These are phyloP conservation scores for Coemansia sp. DNA, from an alignment of 192 early-diverging fungal species.

Conservation along the genomic window DNA sequence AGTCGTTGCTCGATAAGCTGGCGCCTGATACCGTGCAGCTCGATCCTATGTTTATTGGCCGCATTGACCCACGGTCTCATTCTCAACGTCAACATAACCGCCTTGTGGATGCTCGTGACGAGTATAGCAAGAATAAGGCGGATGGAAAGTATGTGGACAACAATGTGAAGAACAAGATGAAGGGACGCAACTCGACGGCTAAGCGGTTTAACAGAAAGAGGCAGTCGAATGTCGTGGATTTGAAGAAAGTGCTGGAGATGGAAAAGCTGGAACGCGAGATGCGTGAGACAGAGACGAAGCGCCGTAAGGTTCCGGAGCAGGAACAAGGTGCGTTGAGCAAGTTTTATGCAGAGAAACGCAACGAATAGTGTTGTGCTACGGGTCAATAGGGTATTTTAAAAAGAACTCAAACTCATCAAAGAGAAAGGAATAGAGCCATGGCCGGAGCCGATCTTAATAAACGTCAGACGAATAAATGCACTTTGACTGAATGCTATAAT, in stretches of 20 bases:
- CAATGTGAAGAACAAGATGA: slow-evolving; percentile 42
- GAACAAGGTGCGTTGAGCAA: slow-evolving; percentile 40
- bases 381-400: too few species aligned
- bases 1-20: slow-evolving; percentile 85
- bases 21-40: slow-evolving; percentile 91
- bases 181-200: slow-evolving; percentile 62
- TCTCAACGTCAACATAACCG: slow-evolving; percentile 16
- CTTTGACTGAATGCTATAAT: too few species aligned
- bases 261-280: slow-evolving; percentile 32
- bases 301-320: slow-evolving; percentile 29
- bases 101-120: slow-evolving; percentile 6
- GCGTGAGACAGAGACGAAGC: slow-evolving; percentile 17
- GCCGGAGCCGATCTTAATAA: too few species aligned
- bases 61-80: slow-evolving; percentile 65
- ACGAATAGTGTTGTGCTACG: background rate
- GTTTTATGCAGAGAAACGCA: slow-evolving; percentile 44
- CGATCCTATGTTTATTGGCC: slow-evolving; percentile 79
- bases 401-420: background rate
- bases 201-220: slow-evolving; percentile 77
- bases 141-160: slow-evolving; percentile 37
- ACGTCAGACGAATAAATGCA: too few species aligned
- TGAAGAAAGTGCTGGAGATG: slow-evolving; percentile 48
- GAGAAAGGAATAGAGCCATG: background rate
- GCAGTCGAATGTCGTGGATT: slow-evolving; percentile 81
- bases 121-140: slow-evolving; percentile 29